Conservation (phyloP, 352 stramenopile genomes). For the Globisporangium camurandrum region DNA sequence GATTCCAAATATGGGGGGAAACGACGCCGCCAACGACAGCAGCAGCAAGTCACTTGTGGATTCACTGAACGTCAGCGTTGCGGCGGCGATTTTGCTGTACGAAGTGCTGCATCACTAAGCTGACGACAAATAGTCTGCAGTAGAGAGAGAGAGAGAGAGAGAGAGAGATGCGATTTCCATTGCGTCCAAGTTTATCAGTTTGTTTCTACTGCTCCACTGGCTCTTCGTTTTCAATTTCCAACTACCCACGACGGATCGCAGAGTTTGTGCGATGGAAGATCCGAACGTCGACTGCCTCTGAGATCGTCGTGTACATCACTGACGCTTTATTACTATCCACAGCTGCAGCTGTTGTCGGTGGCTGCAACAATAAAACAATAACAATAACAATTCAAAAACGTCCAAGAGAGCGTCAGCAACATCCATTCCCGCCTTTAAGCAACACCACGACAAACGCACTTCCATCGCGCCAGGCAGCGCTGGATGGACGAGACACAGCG, state of each 20-base stretch:
- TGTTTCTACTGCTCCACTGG: too few relatives aligned
- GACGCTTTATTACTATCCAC: background rate
- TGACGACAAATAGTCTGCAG: background rate
- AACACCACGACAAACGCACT: slow-evolving; percentile 3
- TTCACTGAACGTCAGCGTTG: slow-evolving; percentile 79
- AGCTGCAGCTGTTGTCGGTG: too few relatives aligned
- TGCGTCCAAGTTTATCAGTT: too few relatives aligned
- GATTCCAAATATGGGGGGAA: slow-evolving; percentile 52
- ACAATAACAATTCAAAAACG: too few relatives aligned
- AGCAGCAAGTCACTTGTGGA: slow-evolving; percentile 68
- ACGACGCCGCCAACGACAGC: too few relatives aligned
- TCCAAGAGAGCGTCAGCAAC: background rate
- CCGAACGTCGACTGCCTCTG: slow-evolving; percentile 15
- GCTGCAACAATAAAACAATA: too few relatives aligned
- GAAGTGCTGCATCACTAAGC: slow-evolving; percentile 62
- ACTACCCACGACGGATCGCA: slow-evolving; percentile 17
- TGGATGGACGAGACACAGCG: slow-evolving; percentile 30
- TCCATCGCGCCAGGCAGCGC: slow-evolving; percentile 16
- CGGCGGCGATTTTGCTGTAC: slow-evolving; percentile 69
- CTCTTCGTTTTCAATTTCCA: too few relatives aligned
- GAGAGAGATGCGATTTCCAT: background rate
- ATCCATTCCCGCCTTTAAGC: background rate
- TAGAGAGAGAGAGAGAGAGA: background rate
- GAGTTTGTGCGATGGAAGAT: slow-evolving; percentile 45
- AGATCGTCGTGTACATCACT: slow-evolving; percentile 32